A percentile compares a stretch with the other conserved stretches of the same genome.
These are phyloP conservation scores for Xylariales sp. DNA, from an alignment of 2,329 filamentous ascomycete genomes.

Conservation along the genomic window DNA sequence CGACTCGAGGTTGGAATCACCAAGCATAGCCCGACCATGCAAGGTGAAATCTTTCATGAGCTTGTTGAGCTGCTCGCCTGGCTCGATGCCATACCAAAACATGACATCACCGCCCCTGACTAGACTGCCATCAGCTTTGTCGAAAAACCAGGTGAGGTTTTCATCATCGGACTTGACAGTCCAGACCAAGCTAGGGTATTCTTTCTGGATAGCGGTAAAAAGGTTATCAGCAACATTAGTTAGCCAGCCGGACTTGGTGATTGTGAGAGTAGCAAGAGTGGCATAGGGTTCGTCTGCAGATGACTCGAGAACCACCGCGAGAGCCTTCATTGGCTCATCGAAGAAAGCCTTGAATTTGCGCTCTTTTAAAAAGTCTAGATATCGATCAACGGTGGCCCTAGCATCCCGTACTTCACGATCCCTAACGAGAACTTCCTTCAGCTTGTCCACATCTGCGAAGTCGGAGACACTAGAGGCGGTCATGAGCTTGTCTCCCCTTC, in stretches of 20 bases:
- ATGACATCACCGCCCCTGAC: conserved; percentile 87
- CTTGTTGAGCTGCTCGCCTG: conserved; percentile 81
- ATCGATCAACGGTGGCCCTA: conserved; percentile 85
- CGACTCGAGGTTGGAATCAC: conserved; percentile 89
- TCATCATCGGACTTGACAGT: conserved; percentile 97
- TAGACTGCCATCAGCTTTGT: conserved; percentile 94
- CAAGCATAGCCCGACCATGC: conserved; percentile 86
- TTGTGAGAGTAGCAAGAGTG: conserved; percentile 89
- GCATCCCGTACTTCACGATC: conserved; percentile 86
- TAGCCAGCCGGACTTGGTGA: conserved; percentile 94
- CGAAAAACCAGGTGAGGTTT: conserved; percentile 98
- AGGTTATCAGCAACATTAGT: conserved; percentile 96
- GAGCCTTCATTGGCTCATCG: conserved; percentile 91
- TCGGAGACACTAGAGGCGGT: conserved; percentile 77
- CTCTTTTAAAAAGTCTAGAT: conserved; percentile 80
- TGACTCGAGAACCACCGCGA: conserved; percentile 87
- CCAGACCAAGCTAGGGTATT: conserved; percentile 91
- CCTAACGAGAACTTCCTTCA: conserved; percentile 85
- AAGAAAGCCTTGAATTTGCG: conserved; percentile 92
- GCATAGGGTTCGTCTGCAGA: conserved; percentile 74
- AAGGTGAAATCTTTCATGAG: conserved; percentile 87
- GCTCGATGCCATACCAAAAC: conserved; percentile 95
- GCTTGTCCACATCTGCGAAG: conserved; percentile 78
- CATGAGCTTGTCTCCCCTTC: conserved; percentile 89
- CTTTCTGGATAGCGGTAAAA: conserved; percentile 92